A percentile compares a stretch with the other conserved stretches of the same genome.
Conservation (phyloP, 2,329 filamentous ascomycete species). For the Pyrenophora tritici-repentis region DNA sequence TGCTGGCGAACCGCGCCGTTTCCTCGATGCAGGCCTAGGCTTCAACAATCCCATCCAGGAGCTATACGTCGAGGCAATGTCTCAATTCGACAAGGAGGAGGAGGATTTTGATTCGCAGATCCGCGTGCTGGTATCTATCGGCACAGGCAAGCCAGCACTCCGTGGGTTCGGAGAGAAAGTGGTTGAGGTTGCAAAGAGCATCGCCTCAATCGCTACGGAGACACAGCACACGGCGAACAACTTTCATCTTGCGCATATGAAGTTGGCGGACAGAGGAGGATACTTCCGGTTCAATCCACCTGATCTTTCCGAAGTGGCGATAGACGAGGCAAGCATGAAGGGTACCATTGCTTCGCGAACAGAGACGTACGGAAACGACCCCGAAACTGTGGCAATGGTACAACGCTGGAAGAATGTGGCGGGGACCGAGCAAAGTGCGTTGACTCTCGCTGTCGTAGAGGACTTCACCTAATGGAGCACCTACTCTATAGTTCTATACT, state of each 20-base stretch:
- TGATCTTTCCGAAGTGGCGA: constrained; percentile 4
- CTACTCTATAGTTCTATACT: neutral
- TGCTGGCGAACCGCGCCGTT: constrained; percentile 30
- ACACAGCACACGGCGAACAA: constrained; percentile 13
- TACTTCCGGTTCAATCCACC: constrained; percentile 13
- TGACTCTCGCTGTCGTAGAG: constrained; percentile 1
- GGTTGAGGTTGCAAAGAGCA: constrained; percentile 6
- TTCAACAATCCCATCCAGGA: constrained; percentile 53
- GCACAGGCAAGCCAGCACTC: constrained; percentile 7
- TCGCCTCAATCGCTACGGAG: constrained; percentile 12
- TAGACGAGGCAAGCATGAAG: constrained; percentile 10
- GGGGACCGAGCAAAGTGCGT: constrained; percentile 12
- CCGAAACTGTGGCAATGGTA: neutral
- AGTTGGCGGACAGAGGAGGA: neutral
- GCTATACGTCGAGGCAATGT: constrained; percentile 43
- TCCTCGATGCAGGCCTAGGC: constrained; percentile 48
- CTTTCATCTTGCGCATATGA: neutral
- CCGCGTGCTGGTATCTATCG: constrained; percentile 9
- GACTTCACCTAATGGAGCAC: constrained; percentile 1
- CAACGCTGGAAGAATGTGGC: neutral
- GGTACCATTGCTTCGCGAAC: constrained; percentile 2
- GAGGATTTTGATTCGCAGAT: constrained; percentile 6
- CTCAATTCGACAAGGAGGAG: neutral
- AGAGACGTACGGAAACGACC: constrained; percentile 2
- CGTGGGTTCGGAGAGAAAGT: constrained; percentile 8